These are phyloP conservation scores for Cordyceps pruinosa DNA, from an alignment of 2,329 filamentous ascomycete species.

Conservation along the genomic window DNA sequence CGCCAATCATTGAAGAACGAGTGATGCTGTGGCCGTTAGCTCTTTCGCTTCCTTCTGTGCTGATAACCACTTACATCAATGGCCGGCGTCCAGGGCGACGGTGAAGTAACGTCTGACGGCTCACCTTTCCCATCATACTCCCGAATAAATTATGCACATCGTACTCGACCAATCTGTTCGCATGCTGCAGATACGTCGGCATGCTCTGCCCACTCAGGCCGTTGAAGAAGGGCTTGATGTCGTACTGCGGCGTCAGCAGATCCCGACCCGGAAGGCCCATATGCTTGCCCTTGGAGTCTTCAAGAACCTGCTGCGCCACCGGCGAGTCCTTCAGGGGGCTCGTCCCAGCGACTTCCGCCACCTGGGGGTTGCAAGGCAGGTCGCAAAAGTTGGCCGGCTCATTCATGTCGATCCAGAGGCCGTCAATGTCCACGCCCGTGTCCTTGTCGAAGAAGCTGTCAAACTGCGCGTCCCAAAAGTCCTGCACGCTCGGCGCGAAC, in stretches of 20 bases:
- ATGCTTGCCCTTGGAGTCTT: conserved; percentile 15
- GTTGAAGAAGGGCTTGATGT: conserved; percentile 24
- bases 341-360: neutral
- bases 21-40: conserved; percentile 19
- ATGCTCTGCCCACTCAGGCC: conserved; percentile 53
- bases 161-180: conserved; percentile 60
- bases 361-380: neutral
- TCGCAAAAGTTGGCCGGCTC: conserved; percentile 28
- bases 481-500: conserved; percentile 56
- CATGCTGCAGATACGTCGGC: conserved; percentile 59
- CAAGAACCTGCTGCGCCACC: too few relatives aligned
- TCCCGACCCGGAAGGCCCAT: conserved; percentile 15
- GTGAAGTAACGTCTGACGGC: conserved; percentile 53
- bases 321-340: too few relatives aligned
- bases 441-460: conserved; percentile 54
- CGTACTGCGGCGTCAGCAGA: conserved; percentile 15
- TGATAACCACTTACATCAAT: too few relatives aligned
- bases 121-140: conserved; percentile 58
- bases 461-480: conserved; percentile 64
- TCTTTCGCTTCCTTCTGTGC: too few relatives aligned
- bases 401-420: conserved; percentile 70
- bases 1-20: neutral
- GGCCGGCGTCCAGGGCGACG: conserved; percentile 57
- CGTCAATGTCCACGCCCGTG: conserved; percentile 67
- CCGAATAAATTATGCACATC: conserved; percentile 72